phyloP scores from a whole-genome alignment of 1,284 basidiomycete species.

The Cystobasidium pallidum region DNA sequence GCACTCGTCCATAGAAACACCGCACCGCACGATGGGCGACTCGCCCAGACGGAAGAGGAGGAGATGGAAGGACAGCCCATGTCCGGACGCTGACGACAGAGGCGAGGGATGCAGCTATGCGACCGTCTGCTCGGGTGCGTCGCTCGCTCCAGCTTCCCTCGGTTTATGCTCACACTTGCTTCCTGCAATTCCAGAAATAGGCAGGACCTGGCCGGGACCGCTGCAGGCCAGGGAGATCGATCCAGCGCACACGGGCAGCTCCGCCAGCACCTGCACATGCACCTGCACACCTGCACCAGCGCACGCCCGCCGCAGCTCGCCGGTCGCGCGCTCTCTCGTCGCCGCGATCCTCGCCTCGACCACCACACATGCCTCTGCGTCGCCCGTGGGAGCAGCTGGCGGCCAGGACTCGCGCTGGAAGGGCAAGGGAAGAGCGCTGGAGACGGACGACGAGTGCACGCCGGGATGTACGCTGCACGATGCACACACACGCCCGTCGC shows the following conservation, averaged over 20 bases:
- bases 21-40: conserved; percentile 1
- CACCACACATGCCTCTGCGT: conserved; percentile 12
- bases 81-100: neutral
- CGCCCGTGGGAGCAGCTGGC: neutral
- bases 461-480: no score
- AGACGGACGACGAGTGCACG: neutral
- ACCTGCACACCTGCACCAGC: neutral
- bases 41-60: conserved; percentile 1
- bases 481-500: neutral
- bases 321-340: neutral
- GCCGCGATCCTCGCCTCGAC: conserved; percentile 3
- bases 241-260: no score
- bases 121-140: neutral
- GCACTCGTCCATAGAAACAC: neutral
- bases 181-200: conserved; percentile 23
- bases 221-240: neutral
- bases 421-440: conserved; percentile 29
- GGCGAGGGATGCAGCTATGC: conserved; percentile 41
- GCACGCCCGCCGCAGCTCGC: neutral
- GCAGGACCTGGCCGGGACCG: conserved; percentile 10
- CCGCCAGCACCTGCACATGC: neutral
- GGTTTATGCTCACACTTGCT: neutral
- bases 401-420: neutral
- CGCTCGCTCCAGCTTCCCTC: neutral
- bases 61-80: conserved; percentile 4